Evolutionary conservation across 2,329 filamentous ascomycete genomes (phyloP), one percentile per base, ranked within the genome.

Genomic region (Amphichorda felina): DNA sequence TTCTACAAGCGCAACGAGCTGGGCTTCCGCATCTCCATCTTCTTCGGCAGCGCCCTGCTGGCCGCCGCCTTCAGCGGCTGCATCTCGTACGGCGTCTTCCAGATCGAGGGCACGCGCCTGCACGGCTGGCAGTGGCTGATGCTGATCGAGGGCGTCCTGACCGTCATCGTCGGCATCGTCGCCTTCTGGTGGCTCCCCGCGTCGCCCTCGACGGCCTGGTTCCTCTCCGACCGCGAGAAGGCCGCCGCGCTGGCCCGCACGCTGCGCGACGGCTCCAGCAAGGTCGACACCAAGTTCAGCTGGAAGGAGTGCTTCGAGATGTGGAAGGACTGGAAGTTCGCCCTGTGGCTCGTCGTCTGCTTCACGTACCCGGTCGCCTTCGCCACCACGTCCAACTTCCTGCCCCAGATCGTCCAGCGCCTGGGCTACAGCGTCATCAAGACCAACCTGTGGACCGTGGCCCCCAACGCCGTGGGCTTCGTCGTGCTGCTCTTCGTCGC

Each of bases 1-100:
- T 36, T 36, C 34, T 75, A 75, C 46, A 72, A 68, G 48, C 62
- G 58, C 22, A 50, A 60, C 4, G 67, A 72, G 44, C 60, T 67
- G 41, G 65, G 66, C 8, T 74, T 71, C 44, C 60, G 70, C 6
- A 73, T 75, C 41, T 66, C 64, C 21, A 57, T 74, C n/a, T 75
- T 70, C 48, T 72, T 70, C 43, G 70, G 66, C 1, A 70, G 69
- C 2, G 67, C 69, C 0, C 64, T 75, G 5, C 55, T 80, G 0
- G 75, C 75, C 0, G 75, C 75, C 6, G 75, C 75, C 0, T 78
- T 81, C 40, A 75, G 77, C 5, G 78, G 78, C 0, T 60, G 82
- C 0, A 56, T 82, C n/a, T 30, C 34, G 8, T 36, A 15, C 18
- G 27, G 27, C 7, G 34, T 36, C 4, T 30, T 36, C n/a, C 34